Base-by-base conservation (phyloP, 2,329 filamentous ascomycete genomes). In the Xylariaceae sp. region DNA sequence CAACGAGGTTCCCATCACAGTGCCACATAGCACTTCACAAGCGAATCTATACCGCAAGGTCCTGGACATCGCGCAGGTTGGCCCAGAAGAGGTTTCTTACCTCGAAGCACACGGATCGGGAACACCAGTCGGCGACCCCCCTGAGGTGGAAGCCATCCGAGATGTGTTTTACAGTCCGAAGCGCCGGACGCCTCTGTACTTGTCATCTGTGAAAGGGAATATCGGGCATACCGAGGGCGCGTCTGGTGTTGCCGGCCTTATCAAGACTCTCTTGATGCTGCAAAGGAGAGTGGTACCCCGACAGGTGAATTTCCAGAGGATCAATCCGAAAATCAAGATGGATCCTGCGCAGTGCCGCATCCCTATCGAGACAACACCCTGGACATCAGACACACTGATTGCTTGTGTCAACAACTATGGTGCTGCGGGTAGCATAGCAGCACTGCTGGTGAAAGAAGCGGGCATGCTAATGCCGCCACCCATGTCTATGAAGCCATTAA, bases 21-120 rank as follows among this genome's bases (percentile, higher is more conserved):
- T 75, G 48, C 79, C 79, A 0, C 75, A 67, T 17, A 52, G 48
- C 0, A 53, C 53, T 0, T 72, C 72, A 0, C 74, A 75, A 51
- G 59, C 58, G 2, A 59, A 60, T 3, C 58, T 74, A 0, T 75
- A 73, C 55, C 54, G 60, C 51, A 57, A 60, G 1, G 72, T 73
- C 0, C 70, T 76, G 18, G 30, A 53, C 2, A 56, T 63, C 34
- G 62, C 69, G 2, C 54, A 62, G 3, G 15, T 73, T 1, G 39
- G 60, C 2, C 66, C 72, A 0, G 42, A 60, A 0, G 59, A 71
- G 7, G 62, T 74, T 9, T 49, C 68, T 1, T 67, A 70, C 11
- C 68, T 76, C 3, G 75, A 77, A 56, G 70, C 72, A 7, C 78
- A 80, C 53, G 77, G 77, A 1, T 79, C 78, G 0, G 77, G 77